These are phyloP conservation scores for Pythium dissimile DNA, from an alignment of 352 stramenopile species.

Conservation along the genomic window DNA sequence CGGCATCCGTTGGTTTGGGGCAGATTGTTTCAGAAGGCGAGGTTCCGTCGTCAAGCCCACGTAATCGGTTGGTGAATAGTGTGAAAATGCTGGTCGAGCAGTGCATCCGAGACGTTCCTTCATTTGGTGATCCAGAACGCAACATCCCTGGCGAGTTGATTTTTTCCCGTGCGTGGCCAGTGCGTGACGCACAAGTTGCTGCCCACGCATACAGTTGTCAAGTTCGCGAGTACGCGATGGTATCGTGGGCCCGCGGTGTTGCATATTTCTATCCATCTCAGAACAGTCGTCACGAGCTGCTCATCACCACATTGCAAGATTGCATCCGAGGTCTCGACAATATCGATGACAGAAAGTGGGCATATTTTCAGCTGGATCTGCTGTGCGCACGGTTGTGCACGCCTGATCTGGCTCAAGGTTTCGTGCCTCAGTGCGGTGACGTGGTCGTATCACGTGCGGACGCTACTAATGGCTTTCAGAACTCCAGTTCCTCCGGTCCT, in stretches of 20 bases:
- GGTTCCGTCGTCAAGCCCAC: slow-evolving; percentile 12
- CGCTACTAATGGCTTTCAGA: not conserved
- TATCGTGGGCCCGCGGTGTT: slow-evolving; percentile 66
- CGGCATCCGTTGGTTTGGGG: slow-evolving; percentile 80
- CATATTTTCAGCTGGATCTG: slow-evolving; percentile 75
- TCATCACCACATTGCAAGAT: slow-evolving; percentile 51
- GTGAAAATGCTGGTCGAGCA: slow-evolving; percentile 63
- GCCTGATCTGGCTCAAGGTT: slow-evolving; percentile 70
- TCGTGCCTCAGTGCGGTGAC: slow-evolving; percentile 68
- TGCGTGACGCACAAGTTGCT: slow-evolving; percentile 36
- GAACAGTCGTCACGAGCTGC: slow-evolving; percentile 48
- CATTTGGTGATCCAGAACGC: slow-evolving; percentile 11
- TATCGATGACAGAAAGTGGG: slow-evolving; percentile 41
- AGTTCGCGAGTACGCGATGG: slow-evolving; percentile 66
- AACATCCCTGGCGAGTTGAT: slow-evolving; percentile 47
- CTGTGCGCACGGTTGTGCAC: slow-evolving; percentile 72
- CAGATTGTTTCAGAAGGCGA: slow-evolving; percentile 41
- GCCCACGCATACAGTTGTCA: slow-evolving; percentile 46
- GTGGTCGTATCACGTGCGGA: slow-evolving; percentile 34
- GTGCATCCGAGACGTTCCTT: slow-evolving; percentile 32
- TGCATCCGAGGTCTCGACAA: slow-evolving; percentile 37
- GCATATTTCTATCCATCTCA: slow-evolving; percentile 75
- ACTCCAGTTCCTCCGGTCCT: not conserved
- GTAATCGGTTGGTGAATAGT: slow-evolving; percentile 68
- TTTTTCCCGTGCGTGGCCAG: slow-evolving; percentile 33